A percentile compares a stretch with the other conserved stretches of the same genome.
These are phyloP conservation scores for Nannochloris sp. DNA, from an alignment of 139 green algal genomes.

Conservation along the genomic window DNA sequence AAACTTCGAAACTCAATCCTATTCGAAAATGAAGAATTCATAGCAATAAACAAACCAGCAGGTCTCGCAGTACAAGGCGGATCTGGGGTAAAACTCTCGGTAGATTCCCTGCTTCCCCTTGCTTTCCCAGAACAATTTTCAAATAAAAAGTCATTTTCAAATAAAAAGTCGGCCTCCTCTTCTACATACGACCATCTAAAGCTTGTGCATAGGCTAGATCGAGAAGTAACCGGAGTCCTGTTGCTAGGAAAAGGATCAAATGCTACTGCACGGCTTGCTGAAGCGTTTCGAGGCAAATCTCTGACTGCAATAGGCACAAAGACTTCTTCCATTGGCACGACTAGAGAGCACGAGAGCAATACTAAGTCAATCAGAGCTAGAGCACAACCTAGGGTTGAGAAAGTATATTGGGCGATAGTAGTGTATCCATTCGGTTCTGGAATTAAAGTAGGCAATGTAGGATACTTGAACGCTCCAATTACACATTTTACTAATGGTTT, in stretches of 20 bases:
- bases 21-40: slow-evolving; percentile 26
- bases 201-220: slow-evolving; percentile 62
- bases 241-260: slow-evolving; percentile 38
- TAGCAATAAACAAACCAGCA: slow-evolving; percentile 62
- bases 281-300: slow-evolving; percentile 20
- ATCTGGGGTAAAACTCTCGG: neutral
- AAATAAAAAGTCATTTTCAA: no score
- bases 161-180: no score
- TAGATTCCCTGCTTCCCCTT: slow-evolving; percentile 27
- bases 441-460: neutral
- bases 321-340: neutral
- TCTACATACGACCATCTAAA: slow-evolving; percentile 8
- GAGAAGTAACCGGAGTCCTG: slow-evolving; percentile 43
- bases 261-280: slow-evolving; percentile 41
- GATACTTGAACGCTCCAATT: neutral
- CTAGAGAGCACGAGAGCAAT: neutral
- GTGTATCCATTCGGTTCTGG: neutral
- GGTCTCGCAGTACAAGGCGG: slow-evolving; percentile 51
- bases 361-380: neutral
- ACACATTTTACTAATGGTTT: no score
- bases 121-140: no score
- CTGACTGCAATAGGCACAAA: neutral
- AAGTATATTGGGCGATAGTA: slow-evolving; percentile 33
- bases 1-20: slow-evolving; percentile 18
- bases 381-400: neutral